These are phyloP conservation scores for Aspergillus glaucus DNA, from an alignment of 2,329 filamentous ascomycete genomes.

Conservation along the genomic window DNA sequence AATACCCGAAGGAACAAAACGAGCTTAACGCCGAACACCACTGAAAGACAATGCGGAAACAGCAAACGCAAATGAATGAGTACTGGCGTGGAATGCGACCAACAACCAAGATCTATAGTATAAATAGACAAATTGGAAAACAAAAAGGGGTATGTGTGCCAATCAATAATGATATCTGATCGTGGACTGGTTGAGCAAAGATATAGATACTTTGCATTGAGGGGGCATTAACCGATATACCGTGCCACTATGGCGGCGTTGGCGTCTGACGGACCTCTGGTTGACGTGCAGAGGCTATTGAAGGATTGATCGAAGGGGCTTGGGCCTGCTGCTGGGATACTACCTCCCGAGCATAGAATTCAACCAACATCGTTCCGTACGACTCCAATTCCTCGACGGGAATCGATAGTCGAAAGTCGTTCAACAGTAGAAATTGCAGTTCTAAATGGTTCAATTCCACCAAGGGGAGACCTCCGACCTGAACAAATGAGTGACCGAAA, in stretches of 20 bases:
- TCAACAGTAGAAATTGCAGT: constrained; percentile 88
- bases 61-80: no score
- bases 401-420: constrained; percentile 90
- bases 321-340: constrained; percentile 54
- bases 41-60: no score
- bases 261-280: constrained; percentile 27
- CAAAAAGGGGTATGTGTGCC: constrained; percentile 13
- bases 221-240: constrained; percentile 2
- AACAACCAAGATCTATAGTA: constrained; percentile 6
- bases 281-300: constrained; percentile 4
- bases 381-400: constrained; percentile 93
- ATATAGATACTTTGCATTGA: not conserved
- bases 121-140: constrained; percentile 14
- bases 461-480: constrained; percentile 91
- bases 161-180: constrained; percentile 4
- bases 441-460: constrained; percentile 93
- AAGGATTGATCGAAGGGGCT: constrained; percentile 20
- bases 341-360: constrained; percentile 92
- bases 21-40: no score
- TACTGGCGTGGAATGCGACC: no score
- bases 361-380: constrained; percentile 96
- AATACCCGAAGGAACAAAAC: no score
- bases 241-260: constrained; percentile 24
- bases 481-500: not conserved
- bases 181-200: constrained; percentile 2